Conservation (phyloP, 257 asterid genomes). For the Datura wrightii region DNA sequence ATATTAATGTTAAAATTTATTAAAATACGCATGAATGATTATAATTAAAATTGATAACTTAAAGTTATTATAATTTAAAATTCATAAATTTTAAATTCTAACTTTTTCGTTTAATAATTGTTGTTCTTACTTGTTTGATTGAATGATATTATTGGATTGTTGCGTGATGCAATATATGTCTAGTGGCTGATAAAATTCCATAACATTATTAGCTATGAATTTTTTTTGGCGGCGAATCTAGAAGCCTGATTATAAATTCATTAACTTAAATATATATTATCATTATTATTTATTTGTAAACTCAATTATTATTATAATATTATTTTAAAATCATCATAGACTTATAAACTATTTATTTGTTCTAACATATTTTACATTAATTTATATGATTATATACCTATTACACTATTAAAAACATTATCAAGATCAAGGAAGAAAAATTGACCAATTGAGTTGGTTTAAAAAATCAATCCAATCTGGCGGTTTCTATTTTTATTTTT, state of each 20-base stretch:
- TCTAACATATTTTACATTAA: neutral
- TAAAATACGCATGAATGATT: neutral
- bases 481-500: no score
- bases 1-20: neutral
- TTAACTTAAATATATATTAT: no score
- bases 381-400: no score
- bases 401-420: no score
- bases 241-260: neutral
- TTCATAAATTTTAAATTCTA: accelerated
- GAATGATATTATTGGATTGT: neutral
- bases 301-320: no score
- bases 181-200: slow-evolving; percentile 8
- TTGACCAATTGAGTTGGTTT: no score
- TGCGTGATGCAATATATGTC: neutral
- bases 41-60: neutral
- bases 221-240: neutral
- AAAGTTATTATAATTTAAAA: accelerated
- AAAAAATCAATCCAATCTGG: no score
- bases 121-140: neutral
- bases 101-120: accelerated
- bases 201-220: neutral
- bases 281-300: neutral
- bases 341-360: neutral
- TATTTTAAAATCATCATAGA: neutral
- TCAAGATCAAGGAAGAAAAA: no score